phyloP scores from a whole-genome alignment of 768 basidiomycete species.

The Phaffia tasmanica region DNA sequence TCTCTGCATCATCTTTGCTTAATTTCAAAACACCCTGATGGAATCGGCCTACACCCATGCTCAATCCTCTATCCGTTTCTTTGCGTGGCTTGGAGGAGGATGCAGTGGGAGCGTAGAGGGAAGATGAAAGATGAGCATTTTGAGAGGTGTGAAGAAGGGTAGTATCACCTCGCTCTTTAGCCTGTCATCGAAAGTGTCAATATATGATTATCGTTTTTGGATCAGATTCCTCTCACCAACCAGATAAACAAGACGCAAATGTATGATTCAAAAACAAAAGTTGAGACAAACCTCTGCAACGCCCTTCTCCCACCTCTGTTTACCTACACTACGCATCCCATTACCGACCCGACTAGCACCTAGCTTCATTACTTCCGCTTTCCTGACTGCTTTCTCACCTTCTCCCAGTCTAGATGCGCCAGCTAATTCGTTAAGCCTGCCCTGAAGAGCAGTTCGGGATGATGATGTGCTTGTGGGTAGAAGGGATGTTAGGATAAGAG shows the following conservation, averaged over 20 bases:
- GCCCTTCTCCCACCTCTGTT: slow-evolving; percentile 30
- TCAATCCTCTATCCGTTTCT: slow-evolving; percentile 33
- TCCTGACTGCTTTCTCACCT: slow-evolving; percentile 26
- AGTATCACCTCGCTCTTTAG: slow-evolving; percentile 25
- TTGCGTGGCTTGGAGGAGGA: slow-evolving; percentile 26
- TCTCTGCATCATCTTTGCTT: slow-evolving; percentile 35
- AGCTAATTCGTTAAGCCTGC: slow-evolving; percentile 28
- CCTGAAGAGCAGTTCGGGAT: slow-evolving; percentile 18
- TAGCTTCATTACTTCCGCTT: slow-evolving; percentile 29
- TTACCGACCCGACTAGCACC: slow-evolving; percentile 28
- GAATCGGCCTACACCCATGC: slow-evolving; percentile 36
- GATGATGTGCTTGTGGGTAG: slow-evolving; percentile 30
- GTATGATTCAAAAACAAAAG: neutral
- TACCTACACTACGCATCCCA: slow-evolving; percentile 32
- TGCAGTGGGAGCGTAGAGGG: slow-evolving; percentile 13
- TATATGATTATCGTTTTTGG: neutral
- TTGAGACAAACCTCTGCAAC: slow-evolving; percentile 30
- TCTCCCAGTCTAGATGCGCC: slow-evolving; percentile 32
- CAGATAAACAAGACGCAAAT: slow-evolving; percentile 26
- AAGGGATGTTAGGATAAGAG: slow-evolving; percentile 34
- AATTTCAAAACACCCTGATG: slow-evolving; percentile 35
- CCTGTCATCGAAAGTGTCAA: neutral
- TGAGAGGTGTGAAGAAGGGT: slow-evolving; percentile 22
- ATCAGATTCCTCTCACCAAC: slow-evolving; percentile 26
- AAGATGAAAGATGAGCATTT: slow-evolving; percentile 5